Conservation (phyloP, 768 basidiomycete genomes). For the Cantharellus cinnabarinus region DNA sequence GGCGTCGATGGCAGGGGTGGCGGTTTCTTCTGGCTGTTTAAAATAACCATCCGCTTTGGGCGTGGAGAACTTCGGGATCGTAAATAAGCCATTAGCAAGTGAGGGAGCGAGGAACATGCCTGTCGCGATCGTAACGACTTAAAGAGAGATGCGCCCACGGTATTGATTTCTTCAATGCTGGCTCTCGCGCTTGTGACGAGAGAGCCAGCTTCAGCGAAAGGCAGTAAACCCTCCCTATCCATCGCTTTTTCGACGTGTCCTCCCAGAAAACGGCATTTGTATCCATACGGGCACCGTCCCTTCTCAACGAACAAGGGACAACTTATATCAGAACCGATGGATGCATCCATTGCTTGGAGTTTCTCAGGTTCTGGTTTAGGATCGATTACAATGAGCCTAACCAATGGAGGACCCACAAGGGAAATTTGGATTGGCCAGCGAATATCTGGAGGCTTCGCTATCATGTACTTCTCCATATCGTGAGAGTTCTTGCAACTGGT, state of each 20-base stretch:
- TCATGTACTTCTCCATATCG: conserved; percentile 55
- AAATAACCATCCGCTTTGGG: conserved; percentile 43
- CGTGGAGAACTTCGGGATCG: conserved; percentile 32
- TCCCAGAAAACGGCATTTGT: conserved; percentile 80
- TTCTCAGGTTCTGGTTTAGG: no score
- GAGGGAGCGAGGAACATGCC: conserved; percentile 20
- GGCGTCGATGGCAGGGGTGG: conserved; percentile 2
- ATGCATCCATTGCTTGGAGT: conserved; percentile 14
- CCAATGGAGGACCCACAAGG: no score
- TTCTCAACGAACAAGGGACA: conserved; percentile 51
- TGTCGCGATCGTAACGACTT: conserved; percentile 47
- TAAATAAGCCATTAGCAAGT: background rate
- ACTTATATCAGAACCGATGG: conserved; percentile 14
- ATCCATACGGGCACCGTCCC: conserved; percentile 66
- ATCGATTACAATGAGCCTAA: no score
- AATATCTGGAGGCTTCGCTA: conserved; percentile 54
- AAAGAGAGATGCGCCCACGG: conserved; percentile 33
- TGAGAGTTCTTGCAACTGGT: conserved; percentile 62
- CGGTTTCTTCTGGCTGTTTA: conserved; percentile 27
- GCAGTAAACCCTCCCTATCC: conserved; percentile 21
- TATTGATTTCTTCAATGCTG: conserved; percentile 35
- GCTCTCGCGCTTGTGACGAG: conserved; percentile 22
- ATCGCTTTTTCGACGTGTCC: conserved; percentile 36
- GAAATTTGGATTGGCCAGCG: conserved; percentile 24
- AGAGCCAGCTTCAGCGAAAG: conserved; percentile 29